Percentiles rank a stretch among this genome's conserved stretches.
Conservation (phyloP, 441 rosid species). For the Pelargonium citronellum region DNA sequence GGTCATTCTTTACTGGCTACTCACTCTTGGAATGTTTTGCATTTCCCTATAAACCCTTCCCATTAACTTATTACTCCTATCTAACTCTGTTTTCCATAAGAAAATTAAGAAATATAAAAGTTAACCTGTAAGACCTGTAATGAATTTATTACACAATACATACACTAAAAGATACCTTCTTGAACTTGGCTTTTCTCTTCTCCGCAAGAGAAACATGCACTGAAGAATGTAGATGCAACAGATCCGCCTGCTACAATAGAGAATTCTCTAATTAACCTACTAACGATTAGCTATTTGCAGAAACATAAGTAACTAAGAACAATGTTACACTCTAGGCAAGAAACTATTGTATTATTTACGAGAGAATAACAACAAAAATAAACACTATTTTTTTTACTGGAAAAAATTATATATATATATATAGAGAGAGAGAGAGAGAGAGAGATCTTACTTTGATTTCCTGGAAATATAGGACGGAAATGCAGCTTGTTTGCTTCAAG, state of each 20-base stretch:
- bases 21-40: neutral
- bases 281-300: neutral
- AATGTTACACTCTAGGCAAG: neutral
- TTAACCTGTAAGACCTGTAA: neutral
- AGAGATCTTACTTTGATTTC: conserved; percentile 48
- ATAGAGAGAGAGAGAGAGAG: conserved; percentile 17
- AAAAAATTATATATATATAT: too few species aligned
- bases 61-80: neutral
- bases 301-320: neutral
- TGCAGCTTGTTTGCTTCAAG: conserved; percentile 91
- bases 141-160: neutral
- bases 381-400: neutral
- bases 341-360: neutral
- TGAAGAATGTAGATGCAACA: conserved; percentile 45
- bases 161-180: conserved; percentile 48
- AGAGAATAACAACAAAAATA: neutral
- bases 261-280: conserved; percentile 2
- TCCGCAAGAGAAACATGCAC: conserved; percentile 88
- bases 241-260: conserved; percentile 46
- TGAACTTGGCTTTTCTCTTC: conserved; percentile 60
- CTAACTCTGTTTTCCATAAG: neutral
- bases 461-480: conserved; percentile 57
- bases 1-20: too few species aligned
- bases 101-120: neutral
- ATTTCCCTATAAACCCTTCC: neutral